Conservation (phyloP, 2,329 filamentous ascomycete species). For the Stachybotrys chartarum region DNA sequence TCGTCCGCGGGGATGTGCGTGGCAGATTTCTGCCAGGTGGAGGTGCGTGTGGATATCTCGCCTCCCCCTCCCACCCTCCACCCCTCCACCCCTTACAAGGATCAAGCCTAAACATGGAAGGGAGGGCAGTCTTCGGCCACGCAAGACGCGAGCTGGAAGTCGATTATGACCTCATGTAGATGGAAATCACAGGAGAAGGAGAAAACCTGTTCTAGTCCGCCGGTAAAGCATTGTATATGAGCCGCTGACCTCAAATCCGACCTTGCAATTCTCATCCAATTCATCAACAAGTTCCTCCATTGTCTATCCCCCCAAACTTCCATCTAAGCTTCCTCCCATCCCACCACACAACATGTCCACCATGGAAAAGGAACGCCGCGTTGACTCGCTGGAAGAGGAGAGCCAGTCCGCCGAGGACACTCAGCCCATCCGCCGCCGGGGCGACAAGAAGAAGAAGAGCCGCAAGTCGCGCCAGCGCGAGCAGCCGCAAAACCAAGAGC, state of each 20-base stretch:
- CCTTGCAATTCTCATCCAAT: background rate
- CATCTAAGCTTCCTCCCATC: background rate
- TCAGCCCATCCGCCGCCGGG: slow-evolving; percentile 12
- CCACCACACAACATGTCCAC: slow-evolving; percentile 12
- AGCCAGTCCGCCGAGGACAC: slow-evolving; percentile 14
- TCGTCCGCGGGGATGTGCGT: too few species aligned
- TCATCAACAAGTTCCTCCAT: too few species aligned
- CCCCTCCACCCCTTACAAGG: background rate
- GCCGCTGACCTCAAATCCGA: slow-evolving; percentile 2
- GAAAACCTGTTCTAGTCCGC: slow-evolving; percentile 20
- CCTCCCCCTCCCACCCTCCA: background rate
- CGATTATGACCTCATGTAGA: slow-evolving; percentile 20
- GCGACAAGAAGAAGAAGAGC: slow-evolving; percentile 22
- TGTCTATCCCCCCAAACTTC: too few species aligned
- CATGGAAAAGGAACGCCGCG: slow-evolving; percentile 18
- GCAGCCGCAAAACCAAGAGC: slow-evolving; percentile 9
- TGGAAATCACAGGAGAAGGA: slow-evolving; percentile 2
- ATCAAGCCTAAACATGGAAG: background rate
- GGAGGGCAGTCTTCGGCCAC: background rate
- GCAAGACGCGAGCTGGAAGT: slow-evolving; percentile 2
- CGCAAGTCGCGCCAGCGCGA: slow-evolving; percentile 7
- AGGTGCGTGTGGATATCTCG: background rate
- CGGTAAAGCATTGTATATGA: slow-evolving; percentile 10
- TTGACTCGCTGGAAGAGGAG: slow-evolving; percentile 13
- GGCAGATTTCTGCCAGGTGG: too few species aligned